These are phyloP conservation scores for Fusarium clavum DNA, from an alignment of 2,329 filamentous ascomycete genomes.

Conservation along the genomic window DNA sequence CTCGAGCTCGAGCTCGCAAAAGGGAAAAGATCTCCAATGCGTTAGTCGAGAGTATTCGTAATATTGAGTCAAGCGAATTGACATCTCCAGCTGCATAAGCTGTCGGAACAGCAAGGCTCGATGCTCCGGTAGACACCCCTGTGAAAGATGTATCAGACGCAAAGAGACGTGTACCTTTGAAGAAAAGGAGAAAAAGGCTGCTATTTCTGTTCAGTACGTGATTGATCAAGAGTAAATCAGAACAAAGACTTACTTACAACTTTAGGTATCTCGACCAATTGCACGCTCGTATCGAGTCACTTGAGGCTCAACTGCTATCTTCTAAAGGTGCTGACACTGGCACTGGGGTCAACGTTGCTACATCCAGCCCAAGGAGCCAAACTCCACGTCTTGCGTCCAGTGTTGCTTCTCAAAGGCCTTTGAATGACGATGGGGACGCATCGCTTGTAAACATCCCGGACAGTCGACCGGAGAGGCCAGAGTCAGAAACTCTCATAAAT, in stretches of 20 bases:
- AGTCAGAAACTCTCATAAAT: conserved; percentile 24
- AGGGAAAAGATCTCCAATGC: conserved; percentile 29
- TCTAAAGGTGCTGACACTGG: background rate
- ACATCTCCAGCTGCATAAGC: conserved; percentile 25
- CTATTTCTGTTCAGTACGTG: conserved; percentile 30
- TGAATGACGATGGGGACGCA: background rate
- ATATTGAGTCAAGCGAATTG: background rate
- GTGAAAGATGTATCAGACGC: conserved; percentile 32
- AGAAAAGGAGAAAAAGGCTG: conserved; percentile 35
- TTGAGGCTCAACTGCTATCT: conserved; percentile 21
- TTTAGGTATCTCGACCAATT: conserved; percentile 34
- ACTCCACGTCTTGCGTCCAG: background rate
- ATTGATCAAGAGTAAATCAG: background rate
- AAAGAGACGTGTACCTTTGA: conserved; percentile 34
- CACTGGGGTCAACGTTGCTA: background rate
- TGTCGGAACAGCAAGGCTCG: conserved; percentile 39
- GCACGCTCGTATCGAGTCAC: conserved; percentile 29
- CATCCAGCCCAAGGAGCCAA: background rate
- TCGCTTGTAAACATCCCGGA: background rate
- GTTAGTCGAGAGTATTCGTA: background rate
- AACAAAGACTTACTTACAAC: background rate
- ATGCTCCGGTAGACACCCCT: conserved; percentile 34
- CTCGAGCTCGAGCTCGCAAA: conserved; percentile 1
- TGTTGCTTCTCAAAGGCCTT: background rate
- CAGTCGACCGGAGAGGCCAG: background rate